A percentile compares a stretch with the other conserved stretches of the same genome.
Evolutionary conservation across 352 stramenopile species (phyloP).

Genomic region (Phytophthora colocasiae): DNA sequence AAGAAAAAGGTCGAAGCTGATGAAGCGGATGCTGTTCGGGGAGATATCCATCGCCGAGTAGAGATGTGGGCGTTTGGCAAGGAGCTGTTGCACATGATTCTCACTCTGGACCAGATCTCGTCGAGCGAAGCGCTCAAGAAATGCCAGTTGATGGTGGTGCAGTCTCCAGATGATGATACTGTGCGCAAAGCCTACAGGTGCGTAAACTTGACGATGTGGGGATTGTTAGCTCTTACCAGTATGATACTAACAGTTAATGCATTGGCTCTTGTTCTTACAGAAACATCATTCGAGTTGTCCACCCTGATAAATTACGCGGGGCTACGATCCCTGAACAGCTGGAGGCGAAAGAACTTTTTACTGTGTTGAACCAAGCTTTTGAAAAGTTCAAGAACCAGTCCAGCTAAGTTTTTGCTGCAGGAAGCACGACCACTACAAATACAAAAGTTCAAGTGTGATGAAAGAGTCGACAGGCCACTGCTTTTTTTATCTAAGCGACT

Average conservation of each 20-base stretch:
- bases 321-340: constrained; percentile 82
- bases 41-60: constrained; percentile 76
- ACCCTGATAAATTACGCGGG: constrained; percentile 86
- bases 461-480: constrained; percentile 2
- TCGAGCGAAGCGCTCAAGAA: constrained; percentile 75
- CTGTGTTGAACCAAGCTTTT: constrained; percentile 88
- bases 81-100: constrained; percentile 82
- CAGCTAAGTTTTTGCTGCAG: constrained; percentile 14
- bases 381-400: constrained; percentile 81
- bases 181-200: constrained; percentile 86
- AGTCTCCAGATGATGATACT: constrained; percentile 83
- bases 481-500: constrained; percentile 7
- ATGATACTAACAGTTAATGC: too few relatives aligned
- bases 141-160: constrained; percentile 79
- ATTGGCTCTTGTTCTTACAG: constrained; percentile 28
- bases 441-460: constrained; percentile 20
- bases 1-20: constrained; percentile 84
- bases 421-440: not conserved
- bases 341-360: constrained; percentile 89
- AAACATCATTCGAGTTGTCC: constrained; percentile 88
- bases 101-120: constrained; percentile 86
- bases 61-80: constrained; percentile 90
- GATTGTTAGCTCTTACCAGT: too few relatives aligned
- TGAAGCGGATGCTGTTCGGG: constrained; percentile 79
- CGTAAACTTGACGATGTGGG: constrained; percentile 5